Conservation (phyloP, 495 filamentous ascomycete genomes). For the Aspergillus conjunctus region DNA sequence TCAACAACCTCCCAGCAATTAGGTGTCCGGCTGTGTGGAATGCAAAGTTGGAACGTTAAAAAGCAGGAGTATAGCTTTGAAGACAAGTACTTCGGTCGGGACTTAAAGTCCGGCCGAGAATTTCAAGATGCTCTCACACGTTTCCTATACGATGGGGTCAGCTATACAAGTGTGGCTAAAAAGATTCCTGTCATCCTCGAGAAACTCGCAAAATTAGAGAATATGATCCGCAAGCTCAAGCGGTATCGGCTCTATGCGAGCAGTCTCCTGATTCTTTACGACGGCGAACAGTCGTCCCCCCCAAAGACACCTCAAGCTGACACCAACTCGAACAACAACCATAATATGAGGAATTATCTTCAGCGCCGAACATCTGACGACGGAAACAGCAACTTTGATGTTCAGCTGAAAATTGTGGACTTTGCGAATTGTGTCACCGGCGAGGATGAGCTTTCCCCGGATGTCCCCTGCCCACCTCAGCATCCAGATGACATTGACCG, state of each 20-base stretch:
- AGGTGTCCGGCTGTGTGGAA: conserved; percentile 90
- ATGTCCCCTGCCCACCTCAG: conserved; percentile 76
- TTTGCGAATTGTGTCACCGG: conserved; percentile 97
- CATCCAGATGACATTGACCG: conserved; percentile 79
- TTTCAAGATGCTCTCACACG: conserved; percentile 87
- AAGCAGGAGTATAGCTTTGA: conserved; percentile 83
- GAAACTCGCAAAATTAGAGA: conserved; percentile 78
- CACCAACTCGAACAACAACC: conserved; percentile 19
- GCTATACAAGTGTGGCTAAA: conserved; percentile 70
- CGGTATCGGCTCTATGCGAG: conserved; percentile 96
- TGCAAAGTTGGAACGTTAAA: conserved; percentile 92
- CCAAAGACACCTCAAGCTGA: conserved; percentile 24
- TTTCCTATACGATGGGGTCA: conserved; percentile 90
- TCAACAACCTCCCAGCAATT: conserved; percentile 88
- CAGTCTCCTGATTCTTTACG: conserved; percentile 91
- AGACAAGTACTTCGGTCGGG: conserved; percentile 96
- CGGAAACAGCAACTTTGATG: conserved; percentile 48
- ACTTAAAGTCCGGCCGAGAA: conserved; percentile 83
- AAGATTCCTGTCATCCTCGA: conserved; percentile 87
- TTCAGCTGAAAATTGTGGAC: conserved; percentile 96
- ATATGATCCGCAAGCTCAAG: conserved; percentile 74
- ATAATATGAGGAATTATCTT: conserved; percentile 17
- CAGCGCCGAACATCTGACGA: conserved; percentile 41
- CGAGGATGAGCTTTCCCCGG: conserved; percentile 65
- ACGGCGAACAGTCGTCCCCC: conserved; percentile 60